Evolutionary conservation across 306 rosid species (phyloP).

Genomic region (Echinosophora koreensis): DNA sequence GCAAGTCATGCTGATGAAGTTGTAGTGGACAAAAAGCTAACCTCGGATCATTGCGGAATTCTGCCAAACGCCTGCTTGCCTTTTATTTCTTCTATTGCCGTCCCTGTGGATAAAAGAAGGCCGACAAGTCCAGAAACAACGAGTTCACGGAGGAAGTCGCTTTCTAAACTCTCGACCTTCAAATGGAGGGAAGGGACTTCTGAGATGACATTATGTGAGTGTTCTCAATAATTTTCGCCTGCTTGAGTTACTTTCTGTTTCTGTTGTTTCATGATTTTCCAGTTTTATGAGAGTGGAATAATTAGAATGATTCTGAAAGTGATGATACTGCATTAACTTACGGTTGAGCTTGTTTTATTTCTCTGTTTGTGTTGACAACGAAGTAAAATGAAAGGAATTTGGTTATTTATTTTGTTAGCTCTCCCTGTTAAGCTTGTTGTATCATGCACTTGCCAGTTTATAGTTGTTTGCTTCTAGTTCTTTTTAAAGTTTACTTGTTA

Average conservation of each 20-base stretch:
- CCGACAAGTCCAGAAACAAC: conserved; percentile 62
- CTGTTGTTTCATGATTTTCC: not conserved
- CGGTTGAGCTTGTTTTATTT: conserved; percentile 12
- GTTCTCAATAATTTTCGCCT: conserved; percentile 8
- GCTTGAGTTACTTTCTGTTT: conserved; percentile 6
- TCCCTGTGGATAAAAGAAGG: conserved; percentile 62
- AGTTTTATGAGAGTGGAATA: conserved; percentile 9
- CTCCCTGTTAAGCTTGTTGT: conserved; percentile 22
- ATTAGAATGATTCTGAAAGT: conserved; percentile 36
- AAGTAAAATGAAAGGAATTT: not conserved
- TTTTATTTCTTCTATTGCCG: conserved; percentile 59
- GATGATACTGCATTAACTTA: conserved; percentile 13
- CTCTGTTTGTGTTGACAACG: not conserved
- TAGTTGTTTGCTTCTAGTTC: conserved; percentile 34
- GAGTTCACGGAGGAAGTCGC: conserved; percentile 59
- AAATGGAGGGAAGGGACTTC: conserved; percentile 78
- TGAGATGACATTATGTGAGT: conserved; percentile 73
- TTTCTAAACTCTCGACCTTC: conserved; percentile 80
- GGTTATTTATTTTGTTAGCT: conserved; percentile 8
- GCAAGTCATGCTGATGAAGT: conserved; percentile 53
- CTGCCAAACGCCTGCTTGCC: conserved; percentile 77
- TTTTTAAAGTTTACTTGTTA: conserved; percentile 21
- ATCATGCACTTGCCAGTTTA: not conserved
- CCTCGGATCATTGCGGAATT: conserved; percentile 62
- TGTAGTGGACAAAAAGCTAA: conserved; percentile 52